Percentiles rank a stretch among this genome's conserved stretches.
Conservation (phyloP, 2,329 filamentous ascomycete species). For the Aureobasidium namibiae region DNA sequence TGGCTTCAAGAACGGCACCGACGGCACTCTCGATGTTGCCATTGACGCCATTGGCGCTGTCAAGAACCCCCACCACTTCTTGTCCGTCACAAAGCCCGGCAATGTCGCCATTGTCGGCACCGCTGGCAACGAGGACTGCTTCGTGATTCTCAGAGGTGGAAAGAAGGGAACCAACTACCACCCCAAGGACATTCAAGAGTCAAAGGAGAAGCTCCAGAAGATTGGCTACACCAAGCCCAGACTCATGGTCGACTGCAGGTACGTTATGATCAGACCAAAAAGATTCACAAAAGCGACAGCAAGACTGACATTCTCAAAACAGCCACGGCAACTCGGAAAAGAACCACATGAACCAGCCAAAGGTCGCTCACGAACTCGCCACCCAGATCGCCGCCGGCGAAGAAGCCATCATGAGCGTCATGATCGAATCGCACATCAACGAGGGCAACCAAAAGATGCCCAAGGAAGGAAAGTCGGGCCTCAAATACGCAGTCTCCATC, state of each 20-base stretch:
- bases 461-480: slow-evolving; percentile 69
- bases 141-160: slow-evolving; percentile 88
- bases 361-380: slow-evolving; percentile 74
- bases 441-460: slow-evolving; percentile 91
- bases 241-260: slow-evolving; percentile 85
- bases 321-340: slow-evolving; percentile 86
- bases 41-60: slow-evolving; percentile 94
- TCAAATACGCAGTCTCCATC: slow-evolving; percentile 92
- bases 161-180: slow-evolving; percentile 94
- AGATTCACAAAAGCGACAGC: background rate
- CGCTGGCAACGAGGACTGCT: slow-evolving; percentile 91
- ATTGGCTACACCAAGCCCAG: slow-evolving; percentile 60
- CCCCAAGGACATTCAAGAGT: slow-evolving; percentile 70
- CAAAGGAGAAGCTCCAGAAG: slow-evolving; percentile 69
- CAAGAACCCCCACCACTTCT: slow-evolving; percentile 87
- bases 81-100: slow-evolving; percentile 94
- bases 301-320: background rate
- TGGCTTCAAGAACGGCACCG: slow-evolving; percentile 98
- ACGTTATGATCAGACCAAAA: background rate
- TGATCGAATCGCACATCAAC: slow-evolving; percentile 97
- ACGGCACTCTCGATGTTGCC: slow-evolving; percentile 79
- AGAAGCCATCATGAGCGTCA: slow-evolving; percentile 85
- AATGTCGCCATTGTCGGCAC: slow-evolving; percentile 93
- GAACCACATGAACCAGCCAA: slow-evolving; percentile 94
- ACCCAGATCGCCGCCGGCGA: slow-evolving; percentile 82